Conservation (phyloP, 495 filamentous ascomycete species). For the Penicillium lagena region DNA sequence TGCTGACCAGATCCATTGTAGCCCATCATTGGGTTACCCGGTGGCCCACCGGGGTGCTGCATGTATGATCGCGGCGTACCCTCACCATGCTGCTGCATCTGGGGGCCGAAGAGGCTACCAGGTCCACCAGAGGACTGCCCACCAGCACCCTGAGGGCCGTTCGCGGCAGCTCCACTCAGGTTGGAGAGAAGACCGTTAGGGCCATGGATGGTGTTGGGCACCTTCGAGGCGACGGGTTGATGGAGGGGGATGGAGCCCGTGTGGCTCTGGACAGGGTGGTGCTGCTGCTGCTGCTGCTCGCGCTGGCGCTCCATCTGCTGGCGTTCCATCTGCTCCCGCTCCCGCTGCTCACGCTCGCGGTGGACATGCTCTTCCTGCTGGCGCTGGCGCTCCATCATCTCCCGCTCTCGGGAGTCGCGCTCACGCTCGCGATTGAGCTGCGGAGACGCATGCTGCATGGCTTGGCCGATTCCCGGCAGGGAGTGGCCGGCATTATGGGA, state of each 20-base stretch:
- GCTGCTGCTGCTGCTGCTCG: constrained; percentile 47
- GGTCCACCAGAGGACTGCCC: constrained; percentile 61
- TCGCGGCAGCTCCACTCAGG: constrained; percentile 51
- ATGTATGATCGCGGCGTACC: constrained; percentile 55
- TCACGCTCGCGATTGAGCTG: constrained; percentile 49
- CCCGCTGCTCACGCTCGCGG: constrained; percentile 59
- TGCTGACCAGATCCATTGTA: constrained; percentile 39
- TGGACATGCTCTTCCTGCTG: constrained; percentile 52
- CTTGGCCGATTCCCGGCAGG: constrained; percentile 45
- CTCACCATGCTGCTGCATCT: constrained; percentile 52
- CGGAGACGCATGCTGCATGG: constrained; percentile 46
- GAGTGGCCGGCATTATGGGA: constrained; percentile 42
- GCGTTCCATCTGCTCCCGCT: constrained; percentile 56
- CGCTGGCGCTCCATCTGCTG: constrained; percentile 47
- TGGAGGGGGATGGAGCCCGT: constrained; percentile 80
- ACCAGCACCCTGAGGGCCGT: constrained; percentile 41
- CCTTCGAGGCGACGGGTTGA: constrained; percentile 80
- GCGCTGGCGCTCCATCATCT: constrained; percentile 42
- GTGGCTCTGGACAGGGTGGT: constrained; percentile 76
- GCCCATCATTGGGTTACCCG: constrained; percentile 56
- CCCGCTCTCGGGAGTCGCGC: constrained; percentile 43
- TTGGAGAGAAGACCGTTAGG: constrained; percentile 81
- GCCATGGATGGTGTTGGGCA: constrained; percentile 74
- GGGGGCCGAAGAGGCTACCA: constrained; percentile 58
- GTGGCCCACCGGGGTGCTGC: constrained; percentile 52